A percentile compares a stretch with the other conserved stretches of the same genome.
Conservation (phyloP, 2,329 filamentous ascomycete species). For the Metarhizium brunneum region DNA sequence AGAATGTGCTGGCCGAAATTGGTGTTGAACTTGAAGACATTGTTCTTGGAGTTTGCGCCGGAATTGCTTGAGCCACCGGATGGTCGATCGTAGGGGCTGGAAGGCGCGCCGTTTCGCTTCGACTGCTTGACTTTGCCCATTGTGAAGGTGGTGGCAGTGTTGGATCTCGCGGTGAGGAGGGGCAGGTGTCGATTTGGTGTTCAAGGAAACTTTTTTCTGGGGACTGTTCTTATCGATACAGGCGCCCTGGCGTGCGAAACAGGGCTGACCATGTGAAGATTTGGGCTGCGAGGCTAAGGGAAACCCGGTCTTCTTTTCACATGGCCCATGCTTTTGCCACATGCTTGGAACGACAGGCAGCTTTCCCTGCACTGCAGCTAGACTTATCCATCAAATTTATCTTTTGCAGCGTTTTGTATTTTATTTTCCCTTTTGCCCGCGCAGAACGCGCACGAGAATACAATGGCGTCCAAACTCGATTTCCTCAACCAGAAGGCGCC, state of each 20-base stretch:
- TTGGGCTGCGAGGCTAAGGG: neutral
- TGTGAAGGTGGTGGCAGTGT: constrained; percentile 3
- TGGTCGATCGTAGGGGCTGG: constrained; percentile 33
- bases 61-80: constrained; percentile 9
- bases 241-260: neutral
- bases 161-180: constrained; percentile 1
- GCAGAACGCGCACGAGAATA: constrained; percentile 5
- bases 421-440: neutral
- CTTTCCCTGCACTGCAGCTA: neutral
- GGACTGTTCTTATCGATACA: constrained; percentile 15
- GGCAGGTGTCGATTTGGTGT: neutral
- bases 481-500: constrained; percentile 81
- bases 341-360: neutral
- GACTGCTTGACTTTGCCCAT: constrained; percentile 46
- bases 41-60: constrained; percentile 44
- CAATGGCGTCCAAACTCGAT: constrained; percentile 54
- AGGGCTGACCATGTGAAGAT: neutral
- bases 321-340: neutral
- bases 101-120: constrained; percentile 41
- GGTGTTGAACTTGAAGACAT: constrained; percentile 96
- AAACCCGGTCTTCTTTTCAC: neutral
- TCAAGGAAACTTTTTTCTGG: constrained; percentile 6
- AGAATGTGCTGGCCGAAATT: constrained; percentile 81
- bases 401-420: neutral
- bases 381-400: neutral